Evolutionary conservation across 192 early-diverging fungal genomes (phyloP).

Genomic region (Podila epigama): DNA sequence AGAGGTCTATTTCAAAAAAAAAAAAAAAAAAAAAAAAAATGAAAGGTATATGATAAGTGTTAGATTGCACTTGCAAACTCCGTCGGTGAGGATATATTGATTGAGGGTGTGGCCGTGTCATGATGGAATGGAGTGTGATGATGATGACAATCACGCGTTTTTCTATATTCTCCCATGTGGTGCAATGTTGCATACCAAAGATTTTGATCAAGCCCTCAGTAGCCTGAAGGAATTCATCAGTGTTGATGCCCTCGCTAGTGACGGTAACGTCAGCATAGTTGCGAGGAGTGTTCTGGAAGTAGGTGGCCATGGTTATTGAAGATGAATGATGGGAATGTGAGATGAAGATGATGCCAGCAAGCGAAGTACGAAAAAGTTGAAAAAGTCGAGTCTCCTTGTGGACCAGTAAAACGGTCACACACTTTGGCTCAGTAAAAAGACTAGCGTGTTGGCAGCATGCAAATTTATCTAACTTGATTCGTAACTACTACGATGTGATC

Average conservation of each 20-base stretch:
- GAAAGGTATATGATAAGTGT: not conserved
- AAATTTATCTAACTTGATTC: too few relatives aligned
- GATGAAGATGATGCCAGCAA: slow-evolving; percentile 11
- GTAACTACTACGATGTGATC: too few relatives aligned
- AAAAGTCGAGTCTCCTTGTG: too few relatives aligned
- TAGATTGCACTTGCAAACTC: too few relatives aligned
- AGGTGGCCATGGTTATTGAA: slow-evolving; percentile 50
- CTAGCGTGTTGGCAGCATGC: too few relatives aligned
- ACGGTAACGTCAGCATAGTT: slow-evolving; percentile 74
- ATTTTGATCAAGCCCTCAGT: slow-evolving; percentile 78
- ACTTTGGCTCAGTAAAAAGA: too few relatives aligned
- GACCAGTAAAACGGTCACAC: too few relatives aligned
- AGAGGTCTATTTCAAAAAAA: slow-evolving; percentile 55
- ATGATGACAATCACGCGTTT: not conserved
- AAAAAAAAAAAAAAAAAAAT: not conserved
- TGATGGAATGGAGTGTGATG: too few relatives aligned
- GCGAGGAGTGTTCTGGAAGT: slow-evolving; percentile 69
- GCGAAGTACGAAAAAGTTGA: not conserved
- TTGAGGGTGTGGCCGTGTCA: too few relatives aligned
- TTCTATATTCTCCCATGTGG: too few relatives aligned
- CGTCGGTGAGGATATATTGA: too few relatives aligned
- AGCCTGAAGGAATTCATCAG: slow-evolving; percentile 79
- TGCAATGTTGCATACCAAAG: slow-evolving; percentile 61
- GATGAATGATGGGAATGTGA: slow-evolving; percentile 4
- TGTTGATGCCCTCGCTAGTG: slow-evolving; percentile 70